Base-by-base conservation (phyloP, 768 basidiomycete species). In the Calvatia gigantea region DNA sequence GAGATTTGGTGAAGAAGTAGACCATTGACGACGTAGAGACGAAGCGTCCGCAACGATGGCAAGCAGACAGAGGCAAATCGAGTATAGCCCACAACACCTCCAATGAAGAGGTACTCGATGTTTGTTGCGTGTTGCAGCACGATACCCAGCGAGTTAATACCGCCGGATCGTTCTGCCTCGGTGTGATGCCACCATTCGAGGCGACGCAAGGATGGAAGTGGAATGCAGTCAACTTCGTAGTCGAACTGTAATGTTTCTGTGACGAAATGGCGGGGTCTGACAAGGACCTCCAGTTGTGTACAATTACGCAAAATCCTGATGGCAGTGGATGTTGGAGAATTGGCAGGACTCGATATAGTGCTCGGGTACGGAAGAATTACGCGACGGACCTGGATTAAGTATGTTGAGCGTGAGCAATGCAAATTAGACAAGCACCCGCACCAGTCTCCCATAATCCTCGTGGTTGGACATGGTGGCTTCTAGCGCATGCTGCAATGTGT, bases 121-220 rank as follows among this genome's bases (percentile, higher is more conserved):
- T 79, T 81, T 6, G 86, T 84, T 3, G 84, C 66, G 43, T 67
- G 70, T 7, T 65, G 69, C 23, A 89, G 75, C 56, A 85, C 81
- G 49, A 76, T 68, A 2, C 64, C 62, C 38, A 89, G 69, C 6
- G 79, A 83, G 66, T 88, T 87, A 57, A 87, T 82, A 5, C 86
- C 86, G 1, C 85, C 85, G 15, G 82, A 75, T 42, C 81, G 75
- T 35, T 82, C 79, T 19, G 86, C 85, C 33, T 76, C 76, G 27
- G 65, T 70, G 60, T 80, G 66, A 62, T 86, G 78, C 83, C 84
- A 87, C 85, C 85, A 88, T 46, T 87, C 85, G 28, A 89, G 74
- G 25, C 85, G 80, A 41, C 76, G 79, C 37, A 89, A 71, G 19
- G 79, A 78, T 19, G 73, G 69, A 12, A 86, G 59, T 3, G 75